phyloP scores from a whole-genome alignment of 75 land plant species.

The Pinus albicaulis region DNA sequence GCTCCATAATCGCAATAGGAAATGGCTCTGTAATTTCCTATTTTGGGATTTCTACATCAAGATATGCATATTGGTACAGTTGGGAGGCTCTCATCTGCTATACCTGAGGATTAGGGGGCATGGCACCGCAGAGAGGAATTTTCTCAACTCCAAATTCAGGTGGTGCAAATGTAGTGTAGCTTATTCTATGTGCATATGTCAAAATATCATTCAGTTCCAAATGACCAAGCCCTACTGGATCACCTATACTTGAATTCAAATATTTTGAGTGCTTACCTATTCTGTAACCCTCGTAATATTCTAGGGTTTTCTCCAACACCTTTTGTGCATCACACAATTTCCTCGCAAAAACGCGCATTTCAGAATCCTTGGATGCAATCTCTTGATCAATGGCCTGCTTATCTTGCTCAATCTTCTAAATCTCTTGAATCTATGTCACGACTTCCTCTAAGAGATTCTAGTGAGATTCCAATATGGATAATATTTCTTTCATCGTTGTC shows the following conservation, averaged over 20 bases:
- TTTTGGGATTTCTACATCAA: slow-evolving; percentile 77
- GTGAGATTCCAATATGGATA: slow-evolving; percentile 54
- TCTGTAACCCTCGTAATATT: slow-evolving; percentile 69
- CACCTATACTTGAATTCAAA: slow-evolving; percentile 6
- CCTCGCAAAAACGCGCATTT: slow-evolving; percentile 64
- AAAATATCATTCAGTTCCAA: slow-evolving; percentile 60
- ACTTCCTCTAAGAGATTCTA: slow-evolving; percentile 82
- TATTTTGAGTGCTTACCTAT: slow-evolving; percentile 30
- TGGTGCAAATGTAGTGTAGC: slow-evolving; percentile 97
- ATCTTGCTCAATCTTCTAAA: slow-evolving; percentile 77
- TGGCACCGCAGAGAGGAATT: slow-evolving; percentile 74
- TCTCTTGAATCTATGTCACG: slow-evolving; percentile 75
- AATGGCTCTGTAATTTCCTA: slow-evolving; percentile 27
- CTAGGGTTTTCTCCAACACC: slow-evolving; percentile 69
- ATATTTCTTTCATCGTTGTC: slow-evolving; percentile 53
- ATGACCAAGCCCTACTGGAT: slow-evolving; percentile 14
- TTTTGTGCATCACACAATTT: slow-evolving; percentile 71
- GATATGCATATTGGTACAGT: slow-evolving; percentile 63
- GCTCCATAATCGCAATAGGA: slow-evolving; percentile 37
- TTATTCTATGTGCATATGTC: no score
- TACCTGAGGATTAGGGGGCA: slow-evolving; percentile 93
- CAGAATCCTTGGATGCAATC: slow-evolving; percentile 44
- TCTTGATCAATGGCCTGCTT: slow-evolving; percentile 49
- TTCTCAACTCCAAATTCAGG: slow-evolving; percentile 81
- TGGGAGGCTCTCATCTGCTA: slow-evolving; percentile 88